These are phyloP conservation scores for Alternaria novae-zelandiae DNA, from an alignment of 2,329 filamentous ascomycete genomes.

Conservation along the genomic window DNA sequence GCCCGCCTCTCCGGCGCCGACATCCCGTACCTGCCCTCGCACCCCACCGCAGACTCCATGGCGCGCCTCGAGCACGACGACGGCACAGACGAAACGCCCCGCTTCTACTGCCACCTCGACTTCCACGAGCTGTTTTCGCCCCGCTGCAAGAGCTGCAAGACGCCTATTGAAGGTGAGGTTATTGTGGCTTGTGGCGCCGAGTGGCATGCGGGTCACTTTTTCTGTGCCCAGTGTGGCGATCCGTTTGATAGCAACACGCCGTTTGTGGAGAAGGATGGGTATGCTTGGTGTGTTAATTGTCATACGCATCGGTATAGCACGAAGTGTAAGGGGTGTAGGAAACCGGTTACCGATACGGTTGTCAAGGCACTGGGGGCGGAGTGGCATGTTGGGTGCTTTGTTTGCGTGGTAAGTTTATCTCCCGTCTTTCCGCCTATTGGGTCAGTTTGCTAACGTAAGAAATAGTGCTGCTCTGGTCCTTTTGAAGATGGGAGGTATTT, in stretches of 20 bases:
- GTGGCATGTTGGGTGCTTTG: slow-evolving; percentile 94
- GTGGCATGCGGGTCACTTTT: slow-evolving; percentile 98
- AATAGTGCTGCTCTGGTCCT: slow-evolving; percentile 63
- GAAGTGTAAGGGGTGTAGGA: slow-evolving; percentile 85
- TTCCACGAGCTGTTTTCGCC: slow-evolving; percentile 95
- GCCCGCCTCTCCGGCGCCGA: slow-evolving; percentile 62
- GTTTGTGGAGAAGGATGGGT: slow-evolving; percentile 97
- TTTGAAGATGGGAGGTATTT: slow-evolving; percentile 71
- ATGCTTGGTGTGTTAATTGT: slow-evolving; percentile 94
- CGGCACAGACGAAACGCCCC: slow-evolving; percentile 67
- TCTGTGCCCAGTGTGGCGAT: slow-evolving; percentile 98
- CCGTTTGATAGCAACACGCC: slow-evolving; percentile 69
- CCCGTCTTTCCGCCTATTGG: too few relatives aligned
- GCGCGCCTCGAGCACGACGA: slow-evolving; percentile 63
- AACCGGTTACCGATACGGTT: slow-evolving; percentile 86
- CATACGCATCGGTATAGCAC: slow-evolving; percentile 90
- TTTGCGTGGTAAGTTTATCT: slow-evolving; percentile 63
- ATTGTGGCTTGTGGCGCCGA: slow-evolving; percentile 92
- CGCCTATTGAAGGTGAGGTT: slow-evolving; percentile 93
- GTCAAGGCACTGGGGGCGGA: slow-evolving; percentile 87
- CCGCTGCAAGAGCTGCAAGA: slow-evolving; percentile 93
- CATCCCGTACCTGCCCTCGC: slow-evolving; percentile 52
- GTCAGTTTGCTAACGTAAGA: neutral
- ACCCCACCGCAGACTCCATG: slow-evolving; percentile 64
- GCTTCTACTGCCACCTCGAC: slow-evolving; percentile 98